A percentile compares a stretch with the other conserved stretches of the same genome.
Evolutionary conservation across 495 filamentous ascomycete genomes (phyloP).

Genomic region (Trichoderma reesei): DNA sequence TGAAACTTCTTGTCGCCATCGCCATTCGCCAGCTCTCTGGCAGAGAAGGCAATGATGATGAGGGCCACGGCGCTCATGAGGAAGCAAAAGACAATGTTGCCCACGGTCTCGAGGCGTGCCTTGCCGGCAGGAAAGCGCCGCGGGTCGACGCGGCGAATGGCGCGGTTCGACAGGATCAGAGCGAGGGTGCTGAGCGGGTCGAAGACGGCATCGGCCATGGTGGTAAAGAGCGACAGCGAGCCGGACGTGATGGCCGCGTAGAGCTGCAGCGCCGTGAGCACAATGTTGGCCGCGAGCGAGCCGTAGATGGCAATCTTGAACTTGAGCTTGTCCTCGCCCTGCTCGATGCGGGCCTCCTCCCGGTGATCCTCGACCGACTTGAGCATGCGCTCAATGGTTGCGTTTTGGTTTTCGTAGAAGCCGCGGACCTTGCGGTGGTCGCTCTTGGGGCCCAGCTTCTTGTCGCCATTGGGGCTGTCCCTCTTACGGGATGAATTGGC

Average conservation of each 20-base stretch:
- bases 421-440: slow-evolving; percentile 51
- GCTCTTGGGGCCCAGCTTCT: slow-evolving; percentile 35
- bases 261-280: slow-evolving; percentile 69
- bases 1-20: slow-evolving; percentile 52
- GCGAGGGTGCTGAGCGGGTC: slow-evolving; percentile 88
- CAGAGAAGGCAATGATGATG: slow-evolving; percentile 81
- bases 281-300: slow-evolving; percentile 76
- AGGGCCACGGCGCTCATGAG: slow-evolving; percentile 88
- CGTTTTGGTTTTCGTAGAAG: slow-evolving; percentile 90
- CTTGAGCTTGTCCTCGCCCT: slow-evolving; percentile 69
- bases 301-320: slow-evolving; percentile 84
- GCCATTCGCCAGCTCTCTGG: slow-evolving; percentile 50
- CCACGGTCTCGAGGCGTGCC: slow-evolving; percentile 87
- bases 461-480: slow-evolving; percentile 24
- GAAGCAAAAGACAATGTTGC: slow-evolving; percentile 96
- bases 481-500: slow-evolving; percentile 79
- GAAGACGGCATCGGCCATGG: slow-evolving; percentile 95
- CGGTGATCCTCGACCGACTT: slow-evolving; percentile 90
- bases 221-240: slow-evolving; percentile 91
- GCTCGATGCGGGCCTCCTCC: slow-evolving; percentile 66
- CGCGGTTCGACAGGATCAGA: slow-evolving; percentile 78
- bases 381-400: slow-evolving; percentile 82
- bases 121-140: slow-evolving; percentile 87
- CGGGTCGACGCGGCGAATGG: slow-evolving; percentile 81
- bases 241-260: slow-evolving; percentile 81